These are phyloP conservation scores for Graphilbum ipis-grandicollis DNA, from an alignment of 2,329 filamentous ascomycete genomes.

Conservation along the genomic window DNA sequence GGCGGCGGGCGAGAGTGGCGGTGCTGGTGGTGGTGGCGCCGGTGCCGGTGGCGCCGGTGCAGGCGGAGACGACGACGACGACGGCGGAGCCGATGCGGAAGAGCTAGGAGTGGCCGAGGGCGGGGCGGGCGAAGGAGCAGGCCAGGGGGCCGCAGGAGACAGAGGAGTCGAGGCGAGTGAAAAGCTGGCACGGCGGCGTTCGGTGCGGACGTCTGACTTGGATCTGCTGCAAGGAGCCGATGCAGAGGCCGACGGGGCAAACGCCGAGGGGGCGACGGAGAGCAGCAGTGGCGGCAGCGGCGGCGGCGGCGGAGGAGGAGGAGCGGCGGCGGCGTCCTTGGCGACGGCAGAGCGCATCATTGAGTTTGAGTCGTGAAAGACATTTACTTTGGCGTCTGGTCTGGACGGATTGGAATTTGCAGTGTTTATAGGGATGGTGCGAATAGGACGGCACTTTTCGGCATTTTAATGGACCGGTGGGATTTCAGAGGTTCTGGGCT, in stretches of 20 bases:
- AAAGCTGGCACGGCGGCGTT: too few species aligned
- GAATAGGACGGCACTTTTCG: too few species aligned
- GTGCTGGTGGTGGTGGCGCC: conserved; percentile 27
- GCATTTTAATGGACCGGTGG: too few species aligned
- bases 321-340: conserved; percentile 6
- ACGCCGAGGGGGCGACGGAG: background rate
- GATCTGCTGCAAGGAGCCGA: conserved; percentile 61
- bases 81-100: conserved; percentile 13
- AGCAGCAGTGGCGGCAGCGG: background rate
- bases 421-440: too few species aligned
- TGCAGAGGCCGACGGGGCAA: conserved; percentile 39
- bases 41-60: conserved; percentile 15
- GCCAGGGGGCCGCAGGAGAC: too few species aligned
- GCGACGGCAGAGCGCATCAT: conserved; percentile 21
- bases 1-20: conserved; percentile 26
- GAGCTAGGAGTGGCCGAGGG: conserved; percentile 12
- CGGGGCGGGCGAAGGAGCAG: conserved; percentile 38
- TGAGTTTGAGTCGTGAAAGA: conserved; percentile 25
- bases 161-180: too few species aligned
- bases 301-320: conserved; percentile 8
- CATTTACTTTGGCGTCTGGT: too few species aligned
- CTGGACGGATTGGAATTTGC: too few species aligned
- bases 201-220: conserved; percentile 48
- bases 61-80: conserved; percentile 51
- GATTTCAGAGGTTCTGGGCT: too few species aligned